These are phyloP conservation scores for Zygnema cylindricum DNA, from an alignment of 139 green algal genomes.

Conservation along the genomic window DNA sequence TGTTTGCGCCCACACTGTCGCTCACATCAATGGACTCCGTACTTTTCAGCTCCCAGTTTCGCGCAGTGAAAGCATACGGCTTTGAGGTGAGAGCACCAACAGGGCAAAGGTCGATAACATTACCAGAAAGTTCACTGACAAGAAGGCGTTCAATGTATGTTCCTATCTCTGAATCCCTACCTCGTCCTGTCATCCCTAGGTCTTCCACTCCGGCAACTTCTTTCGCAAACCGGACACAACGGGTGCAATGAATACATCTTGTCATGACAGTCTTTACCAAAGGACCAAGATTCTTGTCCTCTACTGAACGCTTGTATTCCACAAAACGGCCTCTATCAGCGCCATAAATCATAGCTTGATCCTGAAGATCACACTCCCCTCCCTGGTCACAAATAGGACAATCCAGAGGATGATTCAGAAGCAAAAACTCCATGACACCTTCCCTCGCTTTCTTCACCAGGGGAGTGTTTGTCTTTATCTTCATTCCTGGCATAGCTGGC, in stretches of 20 bases:
- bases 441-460: conserved; percentile 96
- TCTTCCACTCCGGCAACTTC: conserved; percentile 95
- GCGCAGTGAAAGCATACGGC: conserved; percentile 94
- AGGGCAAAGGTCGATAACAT: conserved; percentile 98
- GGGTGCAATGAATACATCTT: conserved; percentile 91
- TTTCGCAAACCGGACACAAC: conserved; percentile 94
- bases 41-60: conserved; percentile 94
- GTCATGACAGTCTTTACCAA: conserved; percentile 96
- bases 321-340: conserved; percentile 88
- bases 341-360: conserved; percentile 94
- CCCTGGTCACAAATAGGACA: conserved; percentile 99
- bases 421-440: conserved; percentile 99
- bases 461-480: conserved; percentile 84
- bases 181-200: conserved; percentile 91
- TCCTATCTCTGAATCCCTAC: conserved; percentile 83
- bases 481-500: conserved; percentile 93
- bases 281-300: conserved; percentile 82
- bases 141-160: conserved; percentile 96
- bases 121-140: conserved; percentile 89
- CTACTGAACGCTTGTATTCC: conserved; percentile 81
- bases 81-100: conserved; percentile 97
- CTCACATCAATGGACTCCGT: conserved; percentile 93
- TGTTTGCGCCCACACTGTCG: conserved; percentile 89
- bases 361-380: conserved; percentile 97
- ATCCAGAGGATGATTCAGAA: conserved; percentile 98